Base-by-base conservation (phyloP, 2,329 filamentous ascomycete genomes). In the Neonectria coccinea region DNA sequence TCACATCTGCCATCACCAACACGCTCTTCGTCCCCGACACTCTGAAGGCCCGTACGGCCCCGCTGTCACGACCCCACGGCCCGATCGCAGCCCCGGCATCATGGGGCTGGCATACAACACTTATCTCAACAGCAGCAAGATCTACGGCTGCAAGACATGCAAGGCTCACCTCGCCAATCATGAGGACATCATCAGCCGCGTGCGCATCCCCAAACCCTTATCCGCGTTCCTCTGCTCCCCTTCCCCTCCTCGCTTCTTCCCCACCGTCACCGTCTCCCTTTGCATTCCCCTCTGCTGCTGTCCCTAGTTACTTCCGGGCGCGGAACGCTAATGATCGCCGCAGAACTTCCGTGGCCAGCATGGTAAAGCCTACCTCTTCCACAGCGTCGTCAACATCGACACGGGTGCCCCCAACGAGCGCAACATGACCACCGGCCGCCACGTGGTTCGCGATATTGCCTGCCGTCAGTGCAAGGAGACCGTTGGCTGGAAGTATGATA, bases 401-500 rank as follows among this genome's bases (percentile, higher is more conserved):
- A 85, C 89, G 50, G 91, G 91, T 72, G 92, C 97, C 66, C 88
- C 95, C n/a, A 91, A 88, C 77, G 96, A 99, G 82, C 93, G 96
- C 70, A 97, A 92, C 82, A 99, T 99, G 96, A 99, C 96, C 14
- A 99, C 96, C 1, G 96, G 96, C 57, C 89, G 92, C 59, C 96
- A 99, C 80, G 86, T 98, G 61, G 96, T 99, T 52, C 91, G 96
- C 63, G 96, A 99, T 78, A 97, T 99, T 74, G 85, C 85, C 63
- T 99, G 96, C 83, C 88, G 91, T 63, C 92, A 97, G 80, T 99
- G 96, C 86, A 92, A 91, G 77, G 92, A 94, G 79, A 92, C 91
- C 31, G 96, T 99, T 57, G 96, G 96, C 39, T 99, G 96, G 96
- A 98, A 97, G 80, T 99, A 99, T 79, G 96, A 99, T 81, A 97